These are phyloP conservation scores for Metahyphopichia silvanorum DNA, from an alignment of 805 yeast genomes.

Conservation along the genomic window DNA sequence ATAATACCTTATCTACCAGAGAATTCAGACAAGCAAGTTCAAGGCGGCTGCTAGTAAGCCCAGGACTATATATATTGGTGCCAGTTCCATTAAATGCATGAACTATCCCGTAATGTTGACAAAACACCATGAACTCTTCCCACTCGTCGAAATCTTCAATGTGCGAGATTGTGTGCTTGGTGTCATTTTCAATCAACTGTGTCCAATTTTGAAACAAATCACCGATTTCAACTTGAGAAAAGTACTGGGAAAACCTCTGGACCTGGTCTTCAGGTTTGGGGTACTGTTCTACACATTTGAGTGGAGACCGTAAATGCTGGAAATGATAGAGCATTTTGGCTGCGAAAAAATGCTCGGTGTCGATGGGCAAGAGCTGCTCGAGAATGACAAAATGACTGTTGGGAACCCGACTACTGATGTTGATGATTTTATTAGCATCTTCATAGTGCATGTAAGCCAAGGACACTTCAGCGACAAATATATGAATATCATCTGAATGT, in stretches of 20 bases:
- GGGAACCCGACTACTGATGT: constrained; percentile 42
- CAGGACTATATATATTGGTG: constrained; percentile 5
- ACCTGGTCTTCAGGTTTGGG: constrained; percentile 49
- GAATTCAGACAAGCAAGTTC: too few species aligned
- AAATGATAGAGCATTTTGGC: constrained; percentile 75
- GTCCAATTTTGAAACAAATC: constrained; percentile 62
- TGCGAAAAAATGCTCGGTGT: constrained; percentile 62
- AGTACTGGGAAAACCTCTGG: constrained; percentile 50
- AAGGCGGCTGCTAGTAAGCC: too few species aligned
- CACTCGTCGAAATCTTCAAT: constrained; percentile 79
- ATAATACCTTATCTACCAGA: too few species aligned
- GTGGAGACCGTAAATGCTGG: constrained; percentile 59
- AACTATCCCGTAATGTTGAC: constrained; percentile 69
- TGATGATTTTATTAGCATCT: constrained; percentile 60
- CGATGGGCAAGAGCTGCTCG: constrained; percentile 72
- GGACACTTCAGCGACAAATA: constrained; percentile 81
- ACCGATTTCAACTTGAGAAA: constrained; percentile 44
- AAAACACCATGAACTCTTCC: constrained; percentile 74
- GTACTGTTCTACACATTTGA: constrained; percentile 60
- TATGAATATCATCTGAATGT: constrained; percentile 35
- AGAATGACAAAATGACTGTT: constrained; percentile 60
- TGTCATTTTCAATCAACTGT: constrained; percentile 32
- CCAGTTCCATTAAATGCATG: constrained; percentile 51
- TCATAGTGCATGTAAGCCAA: constrained; percentile 73
- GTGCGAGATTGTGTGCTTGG: constrained; percentile 38